Base-by-base conservation (phyloP, 2,329 filamentous ascomycete species). In the Colletotrichum brevisporum region DNA sequence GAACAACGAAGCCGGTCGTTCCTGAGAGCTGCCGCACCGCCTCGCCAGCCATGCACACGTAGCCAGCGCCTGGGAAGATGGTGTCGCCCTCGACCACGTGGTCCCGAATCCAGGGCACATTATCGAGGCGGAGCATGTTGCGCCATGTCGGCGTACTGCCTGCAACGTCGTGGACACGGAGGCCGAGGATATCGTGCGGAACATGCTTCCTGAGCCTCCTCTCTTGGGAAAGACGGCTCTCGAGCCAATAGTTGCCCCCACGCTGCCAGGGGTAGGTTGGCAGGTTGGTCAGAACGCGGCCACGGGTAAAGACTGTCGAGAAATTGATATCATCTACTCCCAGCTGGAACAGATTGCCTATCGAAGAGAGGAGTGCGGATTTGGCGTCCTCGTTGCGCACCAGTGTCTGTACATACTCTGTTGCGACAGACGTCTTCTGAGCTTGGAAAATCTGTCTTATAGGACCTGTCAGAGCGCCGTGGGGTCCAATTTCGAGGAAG, bases 401-500 rank as follows among this genome's bases (percentile, higher is more conserved):
- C 12, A 69, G 45, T 2, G 62, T 69, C n/a, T 62, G 31, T 10
- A 41, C 47, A 21, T 69, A 69, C 24, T 50, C 15, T 5, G 55
- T 53, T 3, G 48, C 51, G 5, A 39, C 39, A 24, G 16, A 39
- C 18, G 8, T 74, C 69, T 84, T 84, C 36, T 39, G 36, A 24
- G 21, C 21, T 24, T 3, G 21, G 13, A 85, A 74, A 16, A 85
- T 85, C 74, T 86, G 83, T 72, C 85, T 84, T 61, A 86, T 78
- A 0, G 85, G 85, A 0, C 85, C 85, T 47, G 83, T 80, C 3
- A 87, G 78, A 1, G 83, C 85, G 3, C 83, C 78, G 70, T 87
- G 85, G 0, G 85, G 85, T 0, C 85, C 85, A 6, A 87, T 74
- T 72, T 87, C 85, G 10, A 87, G 71, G 16, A 85, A 76, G 75